Evolutionary conservation across 805 yeast genomes (phyloP).

Genomic region (Teunomyces funiuensis): DNA sequence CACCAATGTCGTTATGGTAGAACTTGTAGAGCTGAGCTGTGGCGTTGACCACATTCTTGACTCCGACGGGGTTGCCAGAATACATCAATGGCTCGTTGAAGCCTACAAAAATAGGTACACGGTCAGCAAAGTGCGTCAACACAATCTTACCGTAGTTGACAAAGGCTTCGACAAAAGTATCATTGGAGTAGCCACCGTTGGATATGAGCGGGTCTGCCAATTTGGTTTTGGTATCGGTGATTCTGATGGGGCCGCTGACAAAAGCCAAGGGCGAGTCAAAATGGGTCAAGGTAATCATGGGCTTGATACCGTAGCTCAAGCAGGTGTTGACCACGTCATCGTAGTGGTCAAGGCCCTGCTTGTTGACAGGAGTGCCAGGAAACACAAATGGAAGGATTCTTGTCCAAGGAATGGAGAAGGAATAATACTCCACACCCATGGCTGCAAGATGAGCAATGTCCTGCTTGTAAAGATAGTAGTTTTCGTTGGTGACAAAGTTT

Average conservation of each 20-base stretch:
- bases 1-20: conserved; percentile 23
- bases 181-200: conserved; percentile 26
- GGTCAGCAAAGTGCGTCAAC: conserved; percentile 27
- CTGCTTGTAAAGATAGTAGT: conserved; percentile 32
- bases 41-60: conserved; percentile 26
- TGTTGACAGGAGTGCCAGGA: conserved; percentile 29
- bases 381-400: conserved; percentile 31
- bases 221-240: neutral
- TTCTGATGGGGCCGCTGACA: conserved; percentile 5
- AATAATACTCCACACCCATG: conserved; percentile 30
- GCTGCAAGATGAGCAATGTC: conserved; percentile 31
- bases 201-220: conserved; percentile 11
- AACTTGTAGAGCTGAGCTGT: conserved; percentile 21
- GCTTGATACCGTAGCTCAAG: conserved; percentile 19
- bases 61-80: conserved; percentile 18
- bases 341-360: conserved; percentile 22
- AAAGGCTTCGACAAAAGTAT: conserved; percentile 29
- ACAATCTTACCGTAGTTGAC: conserved; percentile 31
- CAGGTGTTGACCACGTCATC: conserved; percentile 21
- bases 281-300: conserved; percentile 33
- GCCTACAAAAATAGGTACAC: conserved; percentile 31
- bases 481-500: conserved; percentile 27
- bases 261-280: conserved; percentile 29
- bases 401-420: conserved; percentile 35
- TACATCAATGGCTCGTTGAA: conserved; percentile 30